These are phyloP conservation scores for Calycina marina DNA, from an alignment of 2,329 filamentous ascomycete species.

Conservation along the genomic window DNA sequence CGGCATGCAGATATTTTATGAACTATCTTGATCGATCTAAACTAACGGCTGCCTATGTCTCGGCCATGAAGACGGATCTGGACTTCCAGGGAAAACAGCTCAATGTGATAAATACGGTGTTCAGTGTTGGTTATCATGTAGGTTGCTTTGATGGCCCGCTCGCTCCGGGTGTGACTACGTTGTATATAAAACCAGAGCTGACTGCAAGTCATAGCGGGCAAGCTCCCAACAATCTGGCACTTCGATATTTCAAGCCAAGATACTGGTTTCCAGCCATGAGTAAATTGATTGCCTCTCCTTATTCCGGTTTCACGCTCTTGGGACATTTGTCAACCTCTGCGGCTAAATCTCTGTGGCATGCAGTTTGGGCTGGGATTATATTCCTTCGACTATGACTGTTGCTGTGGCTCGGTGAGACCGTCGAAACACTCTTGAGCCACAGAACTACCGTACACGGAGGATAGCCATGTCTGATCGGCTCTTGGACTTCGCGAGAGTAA, in stretches of 20 bases:
- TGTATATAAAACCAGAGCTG: not conserved
- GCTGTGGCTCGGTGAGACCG: too few species aligned
- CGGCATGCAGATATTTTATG: constrained; percentile 16
- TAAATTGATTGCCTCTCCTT: too few species aligned
- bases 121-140: constrained; percentile 1
- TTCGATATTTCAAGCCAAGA: constrained; percentile 49
- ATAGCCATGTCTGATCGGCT: too few species aligned
- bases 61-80: constrained; percentile 1
- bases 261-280: constrained; percentile 49
- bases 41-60: constrained; percentile 7
- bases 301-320: too few species aligned
- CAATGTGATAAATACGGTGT: constrained; percentile 1
- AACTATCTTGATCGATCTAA: constrained; percentile 19
- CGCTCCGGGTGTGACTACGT: too few species aligned
- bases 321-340: too few species aligned
- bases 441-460: too few species aligned
- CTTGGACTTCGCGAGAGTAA: too few species aligned
- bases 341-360: too few species aligned
- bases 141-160: not conserved
- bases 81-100: constrained; percentile 1
- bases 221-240: constrained; percentile 43
- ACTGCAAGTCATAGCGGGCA: constrained; percentile 35
- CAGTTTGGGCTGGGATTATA: too few species aligned
- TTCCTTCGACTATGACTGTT: too few species aligned
- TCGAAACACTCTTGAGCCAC: too few species aligned